phyloP scores from a whole-genome alignment of 139 green algal genomes.

The Coelastrella sp. region DNA sequence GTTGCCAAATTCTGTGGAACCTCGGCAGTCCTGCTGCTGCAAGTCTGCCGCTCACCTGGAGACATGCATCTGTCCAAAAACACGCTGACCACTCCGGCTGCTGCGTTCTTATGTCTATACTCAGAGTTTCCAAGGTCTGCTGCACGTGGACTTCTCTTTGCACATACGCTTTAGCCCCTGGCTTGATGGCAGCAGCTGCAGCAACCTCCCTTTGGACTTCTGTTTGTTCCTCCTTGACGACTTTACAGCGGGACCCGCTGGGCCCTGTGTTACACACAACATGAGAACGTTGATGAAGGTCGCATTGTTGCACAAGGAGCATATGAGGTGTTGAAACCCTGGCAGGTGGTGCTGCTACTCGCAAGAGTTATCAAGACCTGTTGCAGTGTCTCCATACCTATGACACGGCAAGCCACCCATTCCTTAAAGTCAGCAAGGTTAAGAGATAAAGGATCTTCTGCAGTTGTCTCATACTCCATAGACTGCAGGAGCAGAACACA shows the following conservation, averaged over 20 bases:
- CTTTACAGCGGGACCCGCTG: constrained; percentile 13
- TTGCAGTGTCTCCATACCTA: no score
- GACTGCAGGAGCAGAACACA: constrained; percentile 8
- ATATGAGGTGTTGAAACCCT: background rate
- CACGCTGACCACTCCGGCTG: background rate
- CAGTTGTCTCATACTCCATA: background rate
- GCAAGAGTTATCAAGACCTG: no score
- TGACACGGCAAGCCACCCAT: constrained; percentile 14
- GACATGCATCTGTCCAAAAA: constrained; percentile 16
- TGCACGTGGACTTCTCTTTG: constrained; percentile 2
- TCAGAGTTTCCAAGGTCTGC: background rate
- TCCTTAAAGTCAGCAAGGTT: constrained; percentile 1
- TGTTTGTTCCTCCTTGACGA: constrained; percentile 17
- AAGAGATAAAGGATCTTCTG: background rate
- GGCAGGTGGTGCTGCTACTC: background rate
- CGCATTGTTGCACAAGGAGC: background rate
- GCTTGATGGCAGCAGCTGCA: background rate
- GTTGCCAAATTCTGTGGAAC: background rate
- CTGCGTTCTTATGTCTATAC: background rate
- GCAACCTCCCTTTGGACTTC: background rate
- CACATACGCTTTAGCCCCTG: background rate
- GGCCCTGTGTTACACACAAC: constrained; percentile 15
- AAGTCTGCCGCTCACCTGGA: background rate
- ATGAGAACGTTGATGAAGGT: background rate
- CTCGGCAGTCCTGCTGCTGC: background rate